Base-by-base conservation (phyloP, 768 basidiomycete genomes). In the Cystobasidiopsis lactophilus region DNA sequence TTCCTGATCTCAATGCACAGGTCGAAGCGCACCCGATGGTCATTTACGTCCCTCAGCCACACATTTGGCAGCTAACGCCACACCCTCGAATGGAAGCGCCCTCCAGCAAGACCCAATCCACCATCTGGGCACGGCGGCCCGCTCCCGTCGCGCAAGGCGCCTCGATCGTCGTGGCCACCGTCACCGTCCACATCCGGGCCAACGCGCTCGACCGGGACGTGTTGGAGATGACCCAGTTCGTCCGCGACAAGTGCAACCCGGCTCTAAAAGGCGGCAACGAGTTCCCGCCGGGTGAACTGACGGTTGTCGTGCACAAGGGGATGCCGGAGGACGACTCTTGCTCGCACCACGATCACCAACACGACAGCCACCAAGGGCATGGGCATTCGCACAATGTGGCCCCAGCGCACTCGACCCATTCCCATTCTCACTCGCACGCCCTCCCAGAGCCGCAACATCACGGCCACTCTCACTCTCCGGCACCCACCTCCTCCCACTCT, bases 11-110 rank as follows among this genome's bases (percentile, higher is more conserved):
- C 5, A 23, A 31, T 21, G 10, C 35, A 11, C 57, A 85, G 81
- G 74, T 89, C 56, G 83, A 88, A 63, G 73, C 79, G 2, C 85
- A 91, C 57, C 82, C 84, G 0, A 74, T 81, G 55, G 80, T 93
- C 24, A 63, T 82, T 0, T 82, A 85, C 62, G 73, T 91, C 11
- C 79, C 81, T 1, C 77, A 82, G 11, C 85, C 84, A 1, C 83
- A 85, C 57, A 77, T 89, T 51, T 89, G 84, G 84, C 84, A 88
- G 61, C 75, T 89, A 40, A 73, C 76, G 0, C 76, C 78, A 0
- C 61, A 68, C 19, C 60, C 66, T 4, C 57, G 66, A 3, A 50
- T 63, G 1, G 51, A 56, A 11, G 52, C 45, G 21, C 18, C 52
- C 16, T 30, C 45, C n/a, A 50, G 51, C 48, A 30, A 45, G 33